These are phyloP conservation scores for Alnus rubra DNA, from an alignment of 306 rosid species.

Conservation along the genomic window DNA sequence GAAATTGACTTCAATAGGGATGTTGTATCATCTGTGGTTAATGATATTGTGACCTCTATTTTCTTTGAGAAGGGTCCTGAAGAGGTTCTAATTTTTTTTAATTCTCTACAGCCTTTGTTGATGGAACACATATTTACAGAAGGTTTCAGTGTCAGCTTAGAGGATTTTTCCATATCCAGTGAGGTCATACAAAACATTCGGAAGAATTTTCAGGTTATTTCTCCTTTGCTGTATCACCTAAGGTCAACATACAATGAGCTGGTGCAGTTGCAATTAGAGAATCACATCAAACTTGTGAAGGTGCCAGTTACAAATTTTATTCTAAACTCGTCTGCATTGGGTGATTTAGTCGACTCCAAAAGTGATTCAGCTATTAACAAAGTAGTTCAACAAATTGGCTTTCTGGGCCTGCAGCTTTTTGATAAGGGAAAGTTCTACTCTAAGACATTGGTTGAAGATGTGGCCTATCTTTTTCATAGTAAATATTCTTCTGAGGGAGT, in stretches of 20 bases:
- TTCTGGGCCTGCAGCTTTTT: conserved; percentile 78
- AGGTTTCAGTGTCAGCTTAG: conserved; percentile 84
- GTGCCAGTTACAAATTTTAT: conserved; percentile 52
- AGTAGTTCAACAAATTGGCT: conserved; percentile 85
- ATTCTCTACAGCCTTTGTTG: conserved; percentile 75
- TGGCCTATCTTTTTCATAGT: conserved; percentile 49
- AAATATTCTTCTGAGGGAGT: conserved; percentile 53
- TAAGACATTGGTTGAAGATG: conserved; percentile 78
- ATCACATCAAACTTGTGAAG: conserved; percentile 50
- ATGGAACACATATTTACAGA: conserved; percentile 80
- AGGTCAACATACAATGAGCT: conserved; percentile 68
- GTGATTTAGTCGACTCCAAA: conserved; percentile 70
- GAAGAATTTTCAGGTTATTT: conserved; percentile 47
- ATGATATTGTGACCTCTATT: conserved; percentile 77
- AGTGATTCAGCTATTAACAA: conserved; percentile 77
- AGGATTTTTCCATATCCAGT: conserved; percentile 67
- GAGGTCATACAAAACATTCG: conserved; percentile 37
- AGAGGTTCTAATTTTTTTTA: conserved; percentile 71
- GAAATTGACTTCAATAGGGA: conserved; percentile 56
- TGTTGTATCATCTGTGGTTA: conserved; percentile 51
- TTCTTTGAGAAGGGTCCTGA: conserved; percentile 79
- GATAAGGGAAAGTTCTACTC: conserved; percentile 81
- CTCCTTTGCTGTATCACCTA: conserved; percentile 61
- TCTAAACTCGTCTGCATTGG: conserved; percentile 60
- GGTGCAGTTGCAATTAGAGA: conserved; percentile 76